These are phyloP conservation scores for Plasmodium gonderi DNA, from an alignment of 169 alveolate species.

Conservation along the genomic window DNA sequence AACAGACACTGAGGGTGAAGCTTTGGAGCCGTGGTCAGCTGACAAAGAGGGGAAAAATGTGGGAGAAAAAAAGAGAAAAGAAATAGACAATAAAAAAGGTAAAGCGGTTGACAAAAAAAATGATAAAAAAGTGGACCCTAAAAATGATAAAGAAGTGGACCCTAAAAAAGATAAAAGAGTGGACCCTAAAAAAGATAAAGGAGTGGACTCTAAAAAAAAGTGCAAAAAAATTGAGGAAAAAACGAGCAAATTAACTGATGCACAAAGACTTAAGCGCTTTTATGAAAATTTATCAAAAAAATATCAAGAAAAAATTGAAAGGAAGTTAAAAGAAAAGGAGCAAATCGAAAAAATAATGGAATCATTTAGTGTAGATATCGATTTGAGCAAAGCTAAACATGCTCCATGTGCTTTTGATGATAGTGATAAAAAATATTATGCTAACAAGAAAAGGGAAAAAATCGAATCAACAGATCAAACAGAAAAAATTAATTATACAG, in stretches of 20 bases:
- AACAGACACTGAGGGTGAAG: background rate
- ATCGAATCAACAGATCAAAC: background rate
- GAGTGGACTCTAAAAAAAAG: background rate
- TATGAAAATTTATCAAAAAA: slow-evolving; percentile 47
- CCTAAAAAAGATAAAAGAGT: too few species aligned
- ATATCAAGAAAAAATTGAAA: slow-evolving; percentile 40
- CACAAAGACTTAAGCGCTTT: slow-evolving; percentile 32
- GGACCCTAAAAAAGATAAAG: background rate
- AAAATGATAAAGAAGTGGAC: too few species aligned
- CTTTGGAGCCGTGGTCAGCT: too few species aligned
- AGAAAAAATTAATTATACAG: background rate
- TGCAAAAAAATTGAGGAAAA: background rate
- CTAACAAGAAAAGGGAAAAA: background rate
- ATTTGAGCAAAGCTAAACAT: background rate
- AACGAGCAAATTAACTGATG: background rate
- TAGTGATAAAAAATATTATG: background rate
- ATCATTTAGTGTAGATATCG: slow-evolving; percentile 2
- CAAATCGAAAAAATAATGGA: slow-evolving; percentile 54
- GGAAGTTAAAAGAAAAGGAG: slow-evolving; percentile 39
- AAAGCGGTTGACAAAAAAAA: too few species aligned
- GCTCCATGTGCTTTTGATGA: background rate
- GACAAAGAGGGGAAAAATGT: background rate
- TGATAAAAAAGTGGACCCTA: too few species aligned
- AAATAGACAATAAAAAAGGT: too few species aligned
- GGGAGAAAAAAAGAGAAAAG: too few species aligned